Evolutionary conservation across 139 green algal species (phyloP).

Genomic region (Marvania coccoides): DNA sequence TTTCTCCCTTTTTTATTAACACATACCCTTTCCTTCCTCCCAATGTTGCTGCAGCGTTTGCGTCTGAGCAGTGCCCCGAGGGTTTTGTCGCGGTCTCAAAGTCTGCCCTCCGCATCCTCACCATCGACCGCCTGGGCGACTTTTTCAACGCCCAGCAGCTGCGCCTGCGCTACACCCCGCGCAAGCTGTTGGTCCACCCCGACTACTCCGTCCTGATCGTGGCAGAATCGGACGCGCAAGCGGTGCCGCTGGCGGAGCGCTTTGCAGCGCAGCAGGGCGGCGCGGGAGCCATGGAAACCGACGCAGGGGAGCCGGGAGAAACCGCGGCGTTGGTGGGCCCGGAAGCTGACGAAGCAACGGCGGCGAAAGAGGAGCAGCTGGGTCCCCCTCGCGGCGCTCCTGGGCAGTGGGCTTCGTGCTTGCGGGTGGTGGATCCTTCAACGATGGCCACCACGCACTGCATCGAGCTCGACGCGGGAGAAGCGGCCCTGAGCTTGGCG

Average conservation of each 20-base stretch:
- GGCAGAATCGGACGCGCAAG: slow-evolving; percentile 71
- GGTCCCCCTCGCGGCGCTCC: slow-evolving; percentile 56
- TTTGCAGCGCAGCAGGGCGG: slow-evolving; percentile 1
- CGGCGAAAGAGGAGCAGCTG: slow-evolving; percentile 69
- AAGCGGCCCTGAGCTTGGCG: slow-evolving; percentile 58
- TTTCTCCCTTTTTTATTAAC: no score
- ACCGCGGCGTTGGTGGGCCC: slow-evolving; percentile 32
- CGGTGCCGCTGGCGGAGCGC: slow-evolving; percentile 53
- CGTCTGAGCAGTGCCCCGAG: slow-evolving; percentile 90
- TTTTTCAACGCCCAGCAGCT: slow-evolving; percentile 77
- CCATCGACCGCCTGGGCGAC: slow-evolving; percentile 86
- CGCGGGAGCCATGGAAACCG: background rate
- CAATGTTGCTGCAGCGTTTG: slow-evolving; percentile 71
- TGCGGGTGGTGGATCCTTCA: slow-evolving; percentile 78
- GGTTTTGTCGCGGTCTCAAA: slow-evolving; percentile 88
- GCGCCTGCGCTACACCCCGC: slow-evolving; percentile 91
- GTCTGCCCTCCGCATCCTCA: slow-evolving; percentile 79
- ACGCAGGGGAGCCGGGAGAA: background rate
- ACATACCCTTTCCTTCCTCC: no score
- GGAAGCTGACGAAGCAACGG: slow-evolving; percentile 64
- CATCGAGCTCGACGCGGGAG: slow-evolving; percentile 80
- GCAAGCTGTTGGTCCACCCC: slow-evolving; percentile 77
- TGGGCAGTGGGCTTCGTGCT: slow-evolving; percentile 84
- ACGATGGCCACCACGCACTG: slow-evolving; percentile 28
- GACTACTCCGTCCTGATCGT: slow-evolving; percentile 54